Percentiles rank a stretch among this genome's conserved stretches.
phyloP scores from a whole-genome alignment of 257 asterid species.

The Lithospermum erythrorhizon region DNA sequence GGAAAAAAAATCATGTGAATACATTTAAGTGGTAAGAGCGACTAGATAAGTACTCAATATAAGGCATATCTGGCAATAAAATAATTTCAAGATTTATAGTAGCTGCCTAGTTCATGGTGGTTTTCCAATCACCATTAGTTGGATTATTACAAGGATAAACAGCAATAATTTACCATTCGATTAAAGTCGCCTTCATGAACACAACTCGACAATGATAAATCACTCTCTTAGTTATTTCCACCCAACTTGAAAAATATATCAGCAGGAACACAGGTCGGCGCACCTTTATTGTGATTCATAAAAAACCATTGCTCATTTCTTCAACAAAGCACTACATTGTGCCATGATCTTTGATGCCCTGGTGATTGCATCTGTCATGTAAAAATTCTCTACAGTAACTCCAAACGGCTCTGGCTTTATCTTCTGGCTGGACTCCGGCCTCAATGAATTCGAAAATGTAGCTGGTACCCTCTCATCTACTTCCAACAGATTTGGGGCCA shows the following conservation, averaged over 20 bases:
- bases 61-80: no score
- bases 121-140: no score
- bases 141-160: no score
- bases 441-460: conserved; percentile 57
- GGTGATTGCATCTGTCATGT: conserved; percentile 86
- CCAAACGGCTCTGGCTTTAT: conserved; percentile 44
- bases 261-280: conserved; percentile 9
- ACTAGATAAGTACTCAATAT: no score
- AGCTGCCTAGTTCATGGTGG: no score
- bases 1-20: no score
- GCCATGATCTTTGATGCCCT: conserved; percentile 99
- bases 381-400: conserved; percentile 58
- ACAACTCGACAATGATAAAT: conserved; percentile 25
- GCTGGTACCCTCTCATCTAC: conserved; percentile 78
- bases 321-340: conserved; percentile 63
- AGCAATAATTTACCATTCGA: no score
- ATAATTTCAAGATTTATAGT: no score
- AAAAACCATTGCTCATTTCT: conserved; percentile 24
- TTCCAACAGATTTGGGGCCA: conserved; percentile 77
- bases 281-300: conserved; percentile 32
- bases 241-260: conserved; percentile 13
- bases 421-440: conserved; percentile 53
- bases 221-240: conserved; percentile 14
- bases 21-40: no score
- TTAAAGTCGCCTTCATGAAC: background rate